A percentile compares a stretch with the other conserved stretches of the same genome.
phyloP scores from a whole-genome alignment of 306 rosid species.

The Ziziphus jujuba region DNA sequence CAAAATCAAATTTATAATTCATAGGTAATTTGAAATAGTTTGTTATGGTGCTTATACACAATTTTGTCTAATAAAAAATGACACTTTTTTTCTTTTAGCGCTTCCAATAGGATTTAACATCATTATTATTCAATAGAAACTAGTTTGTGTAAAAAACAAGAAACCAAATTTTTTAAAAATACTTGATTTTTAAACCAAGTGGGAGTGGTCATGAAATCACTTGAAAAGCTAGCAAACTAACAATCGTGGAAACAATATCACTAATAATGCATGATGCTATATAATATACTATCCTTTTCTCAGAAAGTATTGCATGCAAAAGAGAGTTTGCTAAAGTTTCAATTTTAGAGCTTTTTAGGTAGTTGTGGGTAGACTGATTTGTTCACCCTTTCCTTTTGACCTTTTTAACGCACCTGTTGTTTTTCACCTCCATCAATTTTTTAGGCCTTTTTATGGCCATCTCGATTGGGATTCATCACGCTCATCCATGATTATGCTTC shows the following conservation, averaged over 20 bases:
- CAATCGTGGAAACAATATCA: neutral
- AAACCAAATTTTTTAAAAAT: too few species aligned
- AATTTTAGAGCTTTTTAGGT: constrained; percentile 27
- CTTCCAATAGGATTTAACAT: too few species aligned
- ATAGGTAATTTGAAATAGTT: too few species aligned
- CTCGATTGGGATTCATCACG: too few species aligned
- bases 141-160: neutral
- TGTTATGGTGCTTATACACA: too few species aligned
- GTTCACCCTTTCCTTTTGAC: constrained; percentile 66
- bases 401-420: constrained; percentile 4
- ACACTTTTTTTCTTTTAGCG: neutral
- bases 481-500: too few species aligned
- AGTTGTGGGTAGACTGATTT: constrained; percentile 60
- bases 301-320: neutral
- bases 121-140: neutral
- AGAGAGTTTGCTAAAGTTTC: constrained; percentile 31
- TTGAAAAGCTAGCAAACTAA: neutral
- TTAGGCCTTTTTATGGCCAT: too few species aligned
- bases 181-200: too few species aligned
- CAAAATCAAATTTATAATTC: neutral
- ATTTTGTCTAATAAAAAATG: too few species aligned
- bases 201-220: too few species aligned
- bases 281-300: neutral
- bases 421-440: too few species aligned
- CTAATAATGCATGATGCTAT: neutral